Evolutionary conservation across 2,329 filamentous ascomycete species (phyloP).

Genomic region (Cytospora mali): DNA sequence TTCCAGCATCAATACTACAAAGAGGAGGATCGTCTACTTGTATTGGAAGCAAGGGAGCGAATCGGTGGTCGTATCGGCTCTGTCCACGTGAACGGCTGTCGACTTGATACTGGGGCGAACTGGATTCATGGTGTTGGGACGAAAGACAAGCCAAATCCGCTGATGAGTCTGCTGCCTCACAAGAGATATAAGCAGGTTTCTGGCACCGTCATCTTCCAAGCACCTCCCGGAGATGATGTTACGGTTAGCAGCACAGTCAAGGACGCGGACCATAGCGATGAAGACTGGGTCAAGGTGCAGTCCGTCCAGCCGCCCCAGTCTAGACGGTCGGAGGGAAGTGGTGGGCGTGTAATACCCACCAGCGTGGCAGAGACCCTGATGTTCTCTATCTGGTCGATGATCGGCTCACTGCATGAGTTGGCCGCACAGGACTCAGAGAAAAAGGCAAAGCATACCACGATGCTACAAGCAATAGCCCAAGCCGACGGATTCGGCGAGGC

Average conservation of each 20-base stretch:
- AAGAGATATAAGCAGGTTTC: slow-evolving; percentile 11
- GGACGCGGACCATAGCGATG: background rate
- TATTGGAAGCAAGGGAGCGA: slow-evolving; percentile 11
- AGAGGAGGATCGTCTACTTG: slow-evolving; percentile 2
- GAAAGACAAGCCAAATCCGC: slow-evolving; percentile 13
- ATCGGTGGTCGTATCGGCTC: slow-evolving; percentile 19
- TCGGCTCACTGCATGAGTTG: slow-evolving; percentile 7
- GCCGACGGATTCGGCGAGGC: slow-evolving; percentile 6
- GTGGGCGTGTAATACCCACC: slow-evolving; percentile 3
- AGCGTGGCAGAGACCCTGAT: slow-evolving; percentile 7
- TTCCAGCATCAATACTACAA: slow-evolving; percentile 12
- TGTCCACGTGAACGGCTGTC: slow-evolving; percentile 15
- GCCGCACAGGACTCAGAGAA: background rate
- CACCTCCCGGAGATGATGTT: background rate
- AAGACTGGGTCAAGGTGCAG: slow-evolving; percentile 3
- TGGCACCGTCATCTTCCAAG: slow-evolving; percentile 16
- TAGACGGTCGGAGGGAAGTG: too few relatives aligned
- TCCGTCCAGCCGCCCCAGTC: background rate
- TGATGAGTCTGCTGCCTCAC: slow-evolving; percentile 10
- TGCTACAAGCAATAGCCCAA: slow-evolving; percentile 10
- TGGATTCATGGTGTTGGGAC: slow-evolving; percentile 22
- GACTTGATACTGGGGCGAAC: slow-evolving; percentile 21
- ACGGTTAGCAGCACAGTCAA: background rate
- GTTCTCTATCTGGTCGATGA: slow-evolving; percentile 13
- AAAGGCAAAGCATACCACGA: slow-evolving; percentile 12